Conservation (phyloP, 495 filamentous ascomycete species). For the Penicillium paradoxum region DNA sequence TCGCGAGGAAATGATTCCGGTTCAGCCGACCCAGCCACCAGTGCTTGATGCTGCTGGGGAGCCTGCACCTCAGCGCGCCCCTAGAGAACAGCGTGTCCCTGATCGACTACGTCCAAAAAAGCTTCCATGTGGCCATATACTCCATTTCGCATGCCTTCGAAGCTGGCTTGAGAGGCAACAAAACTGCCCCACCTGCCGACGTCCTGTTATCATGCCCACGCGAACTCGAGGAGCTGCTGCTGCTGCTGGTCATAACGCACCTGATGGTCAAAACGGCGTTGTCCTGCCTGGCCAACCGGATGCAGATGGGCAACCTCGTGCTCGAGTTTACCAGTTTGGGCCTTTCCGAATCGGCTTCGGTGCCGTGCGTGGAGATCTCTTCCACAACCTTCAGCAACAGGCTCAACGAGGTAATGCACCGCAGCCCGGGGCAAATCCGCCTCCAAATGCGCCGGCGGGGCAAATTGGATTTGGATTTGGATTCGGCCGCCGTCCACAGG, state of each 20-base stretch:
- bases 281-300: slow-evolving; percentile 28
- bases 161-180: slow-evolving; percentile 99
- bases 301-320: slow-evolving; percentile 35
- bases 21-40: slow-evolving; percentile 42
- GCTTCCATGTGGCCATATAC: slow-evolving; percentile 89
- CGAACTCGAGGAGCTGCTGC: slow-evolving; percentile 25
- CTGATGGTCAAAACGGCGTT: slow-evolving; percentile 24
- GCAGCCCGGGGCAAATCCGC: slow-evolving; percentile 25
- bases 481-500: slow-evolving; percentile 35
- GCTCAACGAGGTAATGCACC: slow-evolving; percentile 39
- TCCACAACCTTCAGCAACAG: slow-evolving; percentile 50
- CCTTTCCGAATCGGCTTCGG: slow-evolving; percentile 56
- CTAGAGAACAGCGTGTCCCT: slow-evolving; percentile 40
- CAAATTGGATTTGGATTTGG: slow-evolving; percentile 45
- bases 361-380: slow-evolving; percentile 47
- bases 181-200: slow-evolving; percentile 90
- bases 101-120: slow-evolving; percentile 90
- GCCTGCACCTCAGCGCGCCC: slow-evolving; percentile 20
- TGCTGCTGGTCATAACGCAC: slow-evolving; percentile 22
- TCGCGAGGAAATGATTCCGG: slow-evolving; percentile 88
- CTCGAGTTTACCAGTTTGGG: slow-evolving; percentile 50
- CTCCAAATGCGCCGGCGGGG: slow-evolving; percentile 26
- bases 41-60: slow-evolving; percentile 29
- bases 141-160: slow-evolving; percentile 89
- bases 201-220: slow-evolving; percentile 56